Conservation (phyloP, 2,329 filamentous ascomycete genomes). For the Fusarium sp. region DNA sequence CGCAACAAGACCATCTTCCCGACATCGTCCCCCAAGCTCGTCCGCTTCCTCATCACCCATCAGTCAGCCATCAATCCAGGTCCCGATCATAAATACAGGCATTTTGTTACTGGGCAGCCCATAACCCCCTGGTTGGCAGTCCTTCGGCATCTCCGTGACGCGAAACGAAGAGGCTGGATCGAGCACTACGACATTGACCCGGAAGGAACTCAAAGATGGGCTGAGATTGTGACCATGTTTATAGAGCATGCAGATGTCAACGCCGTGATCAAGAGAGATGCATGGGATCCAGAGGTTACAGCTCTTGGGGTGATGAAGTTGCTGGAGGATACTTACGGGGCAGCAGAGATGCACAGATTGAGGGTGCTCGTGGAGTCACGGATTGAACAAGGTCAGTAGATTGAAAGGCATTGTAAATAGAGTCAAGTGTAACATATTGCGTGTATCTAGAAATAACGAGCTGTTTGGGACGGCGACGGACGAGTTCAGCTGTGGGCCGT, state of each 20-base stretch:
- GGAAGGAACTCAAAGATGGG: conserved; percentile 45
- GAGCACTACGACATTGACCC: conserved; percentile 42
- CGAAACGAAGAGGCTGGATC: conserved; percentile 45
- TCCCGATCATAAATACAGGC: conserved; percentile 29
- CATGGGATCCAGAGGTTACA: conserved; percentile 45
- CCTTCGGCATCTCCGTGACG: conserved; percentile 46
- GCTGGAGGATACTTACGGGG: conserved; percentile 40
- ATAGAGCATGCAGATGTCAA: conserved; percentile 40
- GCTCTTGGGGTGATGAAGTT: conserved; percentile 42
- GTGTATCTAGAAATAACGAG: not conserved
- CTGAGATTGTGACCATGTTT: conserved; percentile 41
- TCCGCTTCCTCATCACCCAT: conserved; percentile 39
- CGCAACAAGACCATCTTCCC: conserved; percentile 49
- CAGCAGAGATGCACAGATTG: conserved; percentile 30
- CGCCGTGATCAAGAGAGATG: conserved; percentile 41
- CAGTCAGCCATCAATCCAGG: conserved; percentile 28
- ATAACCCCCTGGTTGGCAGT: conserved; percentile 46
- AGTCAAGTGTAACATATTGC: not conserved
- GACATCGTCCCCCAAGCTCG: conserved; percentile 43
- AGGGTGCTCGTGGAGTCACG: conserved; percentile 12
- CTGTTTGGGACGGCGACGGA: too few relatives aligned
- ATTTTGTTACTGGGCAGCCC: conserved; percentile 35
- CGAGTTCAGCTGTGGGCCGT: too few relatives aligned
- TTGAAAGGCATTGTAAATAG: not conserved
- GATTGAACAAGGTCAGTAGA: not conserved